These are phyloP conservation scores for Pyrus bretschneideri DNA, from an alignment of 306 rosid genomes.

Conservation along the genomic window DNA sequence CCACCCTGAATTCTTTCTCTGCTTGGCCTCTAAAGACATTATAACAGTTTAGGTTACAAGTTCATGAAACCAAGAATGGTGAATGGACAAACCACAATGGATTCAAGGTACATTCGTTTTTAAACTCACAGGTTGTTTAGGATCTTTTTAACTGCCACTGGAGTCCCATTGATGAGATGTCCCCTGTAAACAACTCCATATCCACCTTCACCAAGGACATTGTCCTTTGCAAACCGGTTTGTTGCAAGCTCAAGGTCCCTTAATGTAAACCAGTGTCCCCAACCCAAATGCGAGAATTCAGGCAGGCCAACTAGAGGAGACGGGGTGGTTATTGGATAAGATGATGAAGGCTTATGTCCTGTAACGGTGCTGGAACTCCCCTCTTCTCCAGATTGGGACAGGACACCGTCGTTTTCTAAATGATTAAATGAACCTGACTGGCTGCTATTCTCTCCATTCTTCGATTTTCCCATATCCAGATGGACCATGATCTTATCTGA, in stretches of 20 bases:
- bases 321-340: slow-evolving; percentile 64
- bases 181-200: slow-evolving; percentile 88
- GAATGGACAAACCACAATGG: not conserved
- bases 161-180: slow-evolving; percentile 72
- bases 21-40: slow-evolving; percentile 71
- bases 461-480: slow-evolving; percentile 58
- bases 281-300: slow-evolving; percentile 87
- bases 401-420: slow-evolving; percentile 49
- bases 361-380: slow-evolving; percentile 61
- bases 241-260: slow-evolving; percentile 92
- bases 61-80: slow-evolving; percentile 8
- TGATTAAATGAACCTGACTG: slow-evolving; percentile 69
- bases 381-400: slow-evolving; percentile 73
- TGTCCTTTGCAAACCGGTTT: slow-evolving; percentile 65
- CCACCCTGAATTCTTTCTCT: slow-evolving; percentile 87
- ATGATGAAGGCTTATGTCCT: slow-evolving; percentile 52
- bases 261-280: slow-evolving; percentile 99
- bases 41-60: slow-evolving; percentile 17
- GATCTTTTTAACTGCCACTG: slow-evolving; percentile 91
- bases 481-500: slow-evolving; percentile 80
- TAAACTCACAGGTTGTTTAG: slow-evolving; percentile 81
- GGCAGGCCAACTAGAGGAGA: slow-evolving; percentile 82
- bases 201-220: slow-evolving; percentile 93
- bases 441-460: slow-evolving; percentile 52
- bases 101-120: slow-evolving; percentile 1